Conservation (phyloP, 768 basidiomycete genomes). For the Hypsizygus marmoreus region DNA sequence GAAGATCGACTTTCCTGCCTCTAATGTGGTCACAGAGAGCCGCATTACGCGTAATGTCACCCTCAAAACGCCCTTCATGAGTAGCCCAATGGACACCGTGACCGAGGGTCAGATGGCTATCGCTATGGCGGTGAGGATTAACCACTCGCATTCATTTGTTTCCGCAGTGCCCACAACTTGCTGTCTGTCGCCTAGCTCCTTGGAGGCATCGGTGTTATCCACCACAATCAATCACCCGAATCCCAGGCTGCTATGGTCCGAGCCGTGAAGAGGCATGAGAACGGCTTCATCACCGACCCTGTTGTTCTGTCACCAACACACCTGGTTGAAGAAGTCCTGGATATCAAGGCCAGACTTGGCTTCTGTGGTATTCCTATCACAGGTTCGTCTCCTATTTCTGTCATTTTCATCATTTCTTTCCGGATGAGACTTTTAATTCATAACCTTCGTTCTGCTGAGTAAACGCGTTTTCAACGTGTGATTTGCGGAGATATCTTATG, state of each 20-base stretch:
- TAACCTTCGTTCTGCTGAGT: constrained; percentile 93
- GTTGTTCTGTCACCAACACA: constrained; percentile 81
- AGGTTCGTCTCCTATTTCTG: constrained; percentile 60
- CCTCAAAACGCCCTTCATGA: constrained; percentile 95
- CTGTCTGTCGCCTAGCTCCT: constrained; percentile 55
- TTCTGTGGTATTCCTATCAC: constrained; percentile 99
- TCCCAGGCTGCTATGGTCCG: constrained; percentile 96
- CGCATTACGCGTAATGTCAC: constrained; percentile 87
- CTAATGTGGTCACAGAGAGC: constrained; percentile 79
- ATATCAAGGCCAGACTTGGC: constrained; percentile 88
- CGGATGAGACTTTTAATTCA: constrained; percentile 52
- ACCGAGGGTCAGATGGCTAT: constrained; percentile 96
- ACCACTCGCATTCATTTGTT: constrained; percentile 9
- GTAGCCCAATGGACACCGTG: constrained; percentile 99
- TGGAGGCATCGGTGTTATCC: constrained; percentile 97
- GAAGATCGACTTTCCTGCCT: constrained; percentile 90
- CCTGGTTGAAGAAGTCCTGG: constrained; percentile 84
- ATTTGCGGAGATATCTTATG: constrained; percentile 60
- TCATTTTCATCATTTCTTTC: constrained; percentile 9
- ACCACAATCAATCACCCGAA: constrained; percentile 87
- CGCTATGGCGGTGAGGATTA: constrained; percentile 75
- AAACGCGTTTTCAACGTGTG: constrained; percentile 67
- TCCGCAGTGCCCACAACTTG: constrained; percentile 17
- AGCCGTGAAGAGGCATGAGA: constrained; percentile 97
- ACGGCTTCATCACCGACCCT: constrained; percentile 97